These are phyloP conservation scores for Leccinum fuscescens DNA, from an alignment of 1,284 basidiomycete genomes.

Conservation along the genomic window DNA sequence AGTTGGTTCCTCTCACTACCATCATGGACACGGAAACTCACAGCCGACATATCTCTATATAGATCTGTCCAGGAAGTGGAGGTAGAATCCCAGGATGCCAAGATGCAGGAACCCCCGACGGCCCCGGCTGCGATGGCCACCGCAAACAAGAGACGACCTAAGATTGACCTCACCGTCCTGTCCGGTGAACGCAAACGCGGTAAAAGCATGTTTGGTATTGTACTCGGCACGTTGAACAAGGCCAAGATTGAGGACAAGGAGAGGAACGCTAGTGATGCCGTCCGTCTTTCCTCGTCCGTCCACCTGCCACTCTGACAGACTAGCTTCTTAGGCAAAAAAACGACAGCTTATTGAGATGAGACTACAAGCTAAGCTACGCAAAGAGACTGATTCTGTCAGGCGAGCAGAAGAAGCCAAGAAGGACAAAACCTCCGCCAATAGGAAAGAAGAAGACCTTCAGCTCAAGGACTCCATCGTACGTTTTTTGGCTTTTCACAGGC, in stretches of 20 bases:
- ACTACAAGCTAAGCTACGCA: conserved; percentile 74
- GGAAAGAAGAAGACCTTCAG: conserved; percentile 77
- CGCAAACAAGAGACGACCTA: conserved; percentile 58
- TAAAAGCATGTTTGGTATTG: conserved; percentile 79
- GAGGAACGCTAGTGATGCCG: conserved; percentile 75
- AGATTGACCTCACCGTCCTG: conserved; percentile 59
- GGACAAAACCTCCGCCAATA: conserved; percentile 68
- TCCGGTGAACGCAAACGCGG: conserved; percentile 69
- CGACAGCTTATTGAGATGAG: conserved; percentile 75
- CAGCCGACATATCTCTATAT: conserved; percentile 1
- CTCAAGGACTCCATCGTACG: conserved; percentile 75
- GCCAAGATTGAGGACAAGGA: conserved; percentile 80
- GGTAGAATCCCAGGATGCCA: conserved; percentile 34
- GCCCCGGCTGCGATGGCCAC: conserved; percentile 31
- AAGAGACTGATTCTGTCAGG: conserved; percentile 79
- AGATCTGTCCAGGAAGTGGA: conserved; percentile 37
- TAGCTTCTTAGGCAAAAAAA: conserved; percentile 63
- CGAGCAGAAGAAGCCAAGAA: conserved; percentile 79
- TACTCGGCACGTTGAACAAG: conserved; percentile 77
- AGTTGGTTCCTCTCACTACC: conserved; percentile 35
- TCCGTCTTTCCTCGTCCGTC: conserved; percentile 35
- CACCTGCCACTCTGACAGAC: conserved; percentile 5
- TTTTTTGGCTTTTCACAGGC: conserved; percentile 12
- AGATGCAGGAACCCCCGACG: conserved; percentile 36
- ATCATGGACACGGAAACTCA: background rate